Evolutionary conservation across 2,329 filamentous ascomycete species (phyloP), one percentile per base, ranked within the genome.

Genomic region (Purpureocillium takamizusanense): DNA sequence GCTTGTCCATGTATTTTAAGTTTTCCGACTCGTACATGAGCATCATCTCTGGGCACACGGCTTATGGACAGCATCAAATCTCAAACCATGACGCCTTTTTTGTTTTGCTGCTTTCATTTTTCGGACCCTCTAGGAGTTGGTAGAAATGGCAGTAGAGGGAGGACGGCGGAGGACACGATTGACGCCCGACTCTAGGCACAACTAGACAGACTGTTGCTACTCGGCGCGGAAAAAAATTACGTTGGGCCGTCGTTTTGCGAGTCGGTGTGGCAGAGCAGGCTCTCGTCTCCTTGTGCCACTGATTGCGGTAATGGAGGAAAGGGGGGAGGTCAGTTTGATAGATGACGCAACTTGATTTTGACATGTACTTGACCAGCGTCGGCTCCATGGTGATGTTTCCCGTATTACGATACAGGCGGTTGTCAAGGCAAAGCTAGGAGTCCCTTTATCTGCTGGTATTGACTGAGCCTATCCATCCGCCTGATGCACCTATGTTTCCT

Each of bases 1-100:
- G 38, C 42, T 41, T 39, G 47, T 52, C 50, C 48, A 43, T 72
- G 67, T 71, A 72, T 62, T 72, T 55, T 70, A 70, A 60, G 60
- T 60, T 62, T 57, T 50, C 51, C 51, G 51, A 46, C 51, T 51
- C 51, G 49, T 55, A 57, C 52, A 59, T 57, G 55, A 57, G 52
- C 54, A 51, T 56, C 41, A 39, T 46, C 43, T 38, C 7, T n/a
- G 15, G 29, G 33, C 38, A 32, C 21, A 23, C 25, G 25, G n/a
- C 27, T 13, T 21, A 17, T 29, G 21, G 38, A 33, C 16, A 27
- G 34, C 16, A 15, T 33, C 15, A 16, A n/a, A 36, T 40, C 30
- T 43, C 36, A 41, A 33, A n/a, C 35, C 37, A 42, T 47, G 44
- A 49, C 42, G 46, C 50, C 36, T 46, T 51, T 41, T 48, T 37